phyloP scores from a whole-genome alignment of 768 basidiomycete species.

The Auriculariales sp. region DNA sequence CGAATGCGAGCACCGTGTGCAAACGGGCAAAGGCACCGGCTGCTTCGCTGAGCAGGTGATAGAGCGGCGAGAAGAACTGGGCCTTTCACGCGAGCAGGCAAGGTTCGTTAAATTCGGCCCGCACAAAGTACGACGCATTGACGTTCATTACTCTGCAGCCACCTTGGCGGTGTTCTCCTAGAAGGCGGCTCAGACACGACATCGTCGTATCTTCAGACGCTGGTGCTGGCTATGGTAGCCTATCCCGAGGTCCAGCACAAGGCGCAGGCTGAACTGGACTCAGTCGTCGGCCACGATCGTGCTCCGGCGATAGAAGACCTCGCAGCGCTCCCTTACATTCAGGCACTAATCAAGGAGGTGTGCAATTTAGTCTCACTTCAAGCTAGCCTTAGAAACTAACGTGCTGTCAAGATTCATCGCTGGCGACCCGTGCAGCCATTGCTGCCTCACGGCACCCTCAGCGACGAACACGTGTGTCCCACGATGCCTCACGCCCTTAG shows the following conservation, averaged over 20 bases:
- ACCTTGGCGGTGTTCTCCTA: conserved; percentile 17
- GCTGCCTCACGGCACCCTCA: not conserved
- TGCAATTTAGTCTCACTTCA: conserved; percentile 8
- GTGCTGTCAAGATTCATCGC: not conserved
- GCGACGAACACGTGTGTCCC: not conserved
- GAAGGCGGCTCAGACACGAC: conserved; percentile 21
- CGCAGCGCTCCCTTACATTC: conserved; percentile 16
- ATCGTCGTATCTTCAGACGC: conserved; percentile 8
- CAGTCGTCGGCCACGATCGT: conserved; percentile 11
- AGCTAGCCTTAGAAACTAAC: not conserved
- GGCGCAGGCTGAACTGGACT: conserved; percentile 14
- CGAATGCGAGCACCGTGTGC: conserved; percentile 13
- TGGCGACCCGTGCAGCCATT: not conserved
- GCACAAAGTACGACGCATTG: not conserved
- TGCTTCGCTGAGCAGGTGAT: conserved; percentile 21
- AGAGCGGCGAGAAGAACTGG: conserved; percentile 11
- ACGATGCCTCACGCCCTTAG: not conserved
- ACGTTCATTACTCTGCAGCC: conserved; percentile 8
- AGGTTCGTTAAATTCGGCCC: conserved; percentile 9
- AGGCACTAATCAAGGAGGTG: conserved; percentile 20
- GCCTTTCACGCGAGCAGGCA: conserved; percentile 13
- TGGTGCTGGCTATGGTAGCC: conserved; percentile 9
- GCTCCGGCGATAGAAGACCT: conserved; percentile 15
- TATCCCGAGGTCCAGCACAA: conserved; percentile 13
- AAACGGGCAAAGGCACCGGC: conserved; percentile 14